Percentiles rank a stretch among this genome's conserved stretches.
phyloP scores from a whole-genome alignment of 352 stramenopile genomes.

The Globisporangium canariense region DNA sequence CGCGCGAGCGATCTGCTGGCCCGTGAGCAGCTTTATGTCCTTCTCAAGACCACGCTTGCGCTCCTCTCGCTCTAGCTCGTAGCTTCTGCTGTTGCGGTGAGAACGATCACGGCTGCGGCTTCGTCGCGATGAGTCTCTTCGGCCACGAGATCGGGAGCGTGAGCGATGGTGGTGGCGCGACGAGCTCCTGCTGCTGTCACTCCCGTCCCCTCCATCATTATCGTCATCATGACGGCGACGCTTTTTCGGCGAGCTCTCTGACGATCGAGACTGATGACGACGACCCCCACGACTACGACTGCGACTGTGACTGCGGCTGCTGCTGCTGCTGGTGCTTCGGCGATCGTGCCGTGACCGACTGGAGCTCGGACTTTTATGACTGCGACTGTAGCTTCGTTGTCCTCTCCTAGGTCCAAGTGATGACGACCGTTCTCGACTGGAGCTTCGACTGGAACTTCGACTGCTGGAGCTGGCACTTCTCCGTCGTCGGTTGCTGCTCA shows the following conservation, averaged over 20 bases:
- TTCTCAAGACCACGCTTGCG: neutral
- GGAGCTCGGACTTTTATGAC: conserved; percentile 10
- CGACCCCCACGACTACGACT: conserved; percentile 26
- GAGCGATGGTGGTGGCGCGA: neutral
- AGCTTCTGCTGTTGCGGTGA: neutral
- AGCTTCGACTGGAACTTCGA: conserved; percentile 33
- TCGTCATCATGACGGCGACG: conserved; percentile 10
- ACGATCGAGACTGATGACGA: conserved; percentile 16
- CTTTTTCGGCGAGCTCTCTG: conserved; percentile 3
- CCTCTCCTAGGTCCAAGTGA: neutral
- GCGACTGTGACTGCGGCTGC: conserved; percentile 19
- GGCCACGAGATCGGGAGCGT: conserved; percentile 11
- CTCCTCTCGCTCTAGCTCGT: neutral
- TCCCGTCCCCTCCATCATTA: conserved; percentile 13
- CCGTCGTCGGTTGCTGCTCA: conserved; percentile 14
- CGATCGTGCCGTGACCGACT: neutral
- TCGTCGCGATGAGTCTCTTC: conserved; percentile 1
- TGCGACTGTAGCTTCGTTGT: conserved; percentile 20
- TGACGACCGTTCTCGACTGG: conserved; percentile 21
- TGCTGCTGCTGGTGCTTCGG: neutral
- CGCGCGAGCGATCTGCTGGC: conserved; percentile 68
- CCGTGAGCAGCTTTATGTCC: conserved; percentile 38
- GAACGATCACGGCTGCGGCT: conserved; percentile 1
- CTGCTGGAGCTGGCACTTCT: conserved; percentile 5
- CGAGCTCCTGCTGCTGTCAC: conserved; percentile 11